A percentile compares a stretch with the other conserved stretches of the same genome.
Evolutionary conservation across 495 filamentous ascomycete genomes (phyloP).

Genomic region (Xylaria scruposa): DNA sequence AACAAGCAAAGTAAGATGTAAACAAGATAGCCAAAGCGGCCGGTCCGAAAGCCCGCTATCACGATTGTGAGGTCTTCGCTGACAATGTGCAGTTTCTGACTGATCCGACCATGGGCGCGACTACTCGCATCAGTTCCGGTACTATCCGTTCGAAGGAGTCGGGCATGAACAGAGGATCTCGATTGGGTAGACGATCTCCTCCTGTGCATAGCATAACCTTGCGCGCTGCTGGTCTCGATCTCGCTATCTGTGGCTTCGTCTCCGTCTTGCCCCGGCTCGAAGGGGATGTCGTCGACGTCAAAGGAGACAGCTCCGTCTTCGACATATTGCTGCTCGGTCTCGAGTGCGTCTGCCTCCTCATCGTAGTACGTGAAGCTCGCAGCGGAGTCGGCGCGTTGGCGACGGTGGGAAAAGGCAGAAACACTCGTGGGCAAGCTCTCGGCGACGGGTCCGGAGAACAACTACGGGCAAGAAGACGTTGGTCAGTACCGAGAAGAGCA

Average conservation of each 20-base stretch:
- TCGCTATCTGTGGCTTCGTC: conserved; percentile 50
- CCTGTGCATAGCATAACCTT: conserved; percentile 48
- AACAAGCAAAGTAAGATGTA: conserved; percentile 73
- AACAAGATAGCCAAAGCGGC: conserved; percentile 64
- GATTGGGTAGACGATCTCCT: conserved; percentile 53
- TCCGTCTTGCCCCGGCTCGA: conserved; percentile 47
- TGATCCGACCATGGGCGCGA: conserved; percentile 65
- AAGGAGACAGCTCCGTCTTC: conserved; percentile 24
- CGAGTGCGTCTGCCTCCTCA: conserved; percentile 61
- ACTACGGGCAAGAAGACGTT: conserved; percentile 51
- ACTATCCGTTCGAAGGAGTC: conserved; percentile 70
- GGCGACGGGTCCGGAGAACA: conserved; percentile 91
- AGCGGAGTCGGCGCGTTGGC: conserved; percentile 77
- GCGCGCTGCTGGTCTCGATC: conserved; percentile 44
- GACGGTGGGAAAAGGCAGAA: conserved; percentile 84
- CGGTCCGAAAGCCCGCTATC: conserved; percentile 88
- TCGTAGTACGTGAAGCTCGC: conserved; percentile 92
- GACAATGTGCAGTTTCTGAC: conserved; percentile 89
- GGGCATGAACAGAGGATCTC: conserved; percentile 70
- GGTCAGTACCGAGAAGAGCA: conserved; percentile 33
- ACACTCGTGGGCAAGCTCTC: conserved; percentile 93
- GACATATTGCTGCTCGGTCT: conserved; percentile 30
- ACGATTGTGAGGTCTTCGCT: conserved; percentile 94
- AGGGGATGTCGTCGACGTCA: conserved; percentile 50
- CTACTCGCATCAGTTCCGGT: conserved; percentile 65